Base-by-base conservation (phyloP, 208 protist species). In the Sergeia podlipaevii region DNA sequence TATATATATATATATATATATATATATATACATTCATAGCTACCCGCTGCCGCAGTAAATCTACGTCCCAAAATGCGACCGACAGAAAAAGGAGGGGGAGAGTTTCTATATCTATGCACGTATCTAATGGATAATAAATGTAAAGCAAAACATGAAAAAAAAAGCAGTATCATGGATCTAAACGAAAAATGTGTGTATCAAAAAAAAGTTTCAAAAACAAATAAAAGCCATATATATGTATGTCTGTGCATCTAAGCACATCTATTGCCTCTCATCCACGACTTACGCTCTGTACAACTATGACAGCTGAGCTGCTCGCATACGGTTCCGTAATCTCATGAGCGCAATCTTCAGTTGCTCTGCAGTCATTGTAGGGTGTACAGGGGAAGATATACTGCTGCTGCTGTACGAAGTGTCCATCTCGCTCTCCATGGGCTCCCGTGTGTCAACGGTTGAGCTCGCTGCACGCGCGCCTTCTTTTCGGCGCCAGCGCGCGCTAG, bases 331-430 rank as follows among this genome's bases (percentile, higher is more conserved):
- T 66, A 90, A 65, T 7, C 64, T 54, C 26, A 85, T 56, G 10
- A 90, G 48, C 0, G 82, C 82, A 2, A 79, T 29, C 48, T 77
- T 80, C 34, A 90, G 66, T 58, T 90, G 82, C 51, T 83, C 82
- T 15, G 77, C 74, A 20, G 77, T 85, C 77, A 90, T 81, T 4
- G 65, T 77, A 3, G 82, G 81, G 30, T 75, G 58, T 24, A 60
- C 28, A 7, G 33, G 41, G n/a, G 43, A 56, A 13, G 49, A 50
- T 8, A 23, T 20, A 21, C 60, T 57, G 3, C 61, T 60, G 46
- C 57, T 64, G 26, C 46, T 49, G 42, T 39, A 55, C 10, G 46
- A 49, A n/a, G 56, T 45, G 32, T 62, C 56, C 3, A 6, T 23
- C 7, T 48, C n/a, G n/a, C n/a, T n/a, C n/a, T n/a, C n/a, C n/a